Base-by-base conservation (phyloP, 1,139 yeast species). In the Pichia sp. region DNA sequence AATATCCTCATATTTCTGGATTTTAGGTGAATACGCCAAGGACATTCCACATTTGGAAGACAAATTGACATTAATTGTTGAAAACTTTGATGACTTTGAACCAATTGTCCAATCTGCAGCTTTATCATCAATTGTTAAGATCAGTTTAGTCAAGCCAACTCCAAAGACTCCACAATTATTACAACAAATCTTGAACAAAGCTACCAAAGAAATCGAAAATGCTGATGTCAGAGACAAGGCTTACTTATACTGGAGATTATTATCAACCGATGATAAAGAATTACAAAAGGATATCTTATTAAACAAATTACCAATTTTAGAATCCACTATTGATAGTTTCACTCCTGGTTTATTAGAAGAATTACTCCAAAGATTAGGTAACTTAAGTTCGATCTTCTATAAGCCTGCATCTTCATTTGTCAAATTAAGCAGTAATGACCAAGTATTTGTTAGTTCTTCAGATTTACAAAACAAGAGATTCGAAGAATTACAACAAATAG, bases 211-310 rank as follows among this genome's bases (percentile, higher is more conserved):
- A 50, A 78, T 90, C 50, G 95, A 89, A 58, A 90, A 90, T 64
- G 86, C 96, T 2, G 99, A 93, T 66, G 87, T 93, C 35, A 79
- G 98, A 60, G 99, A 93, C 67, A 81, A 93, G 68, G 97, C 97
- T 0, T 93, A 84, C 67, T 78, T 93, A 45, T 93, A 90, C 68
- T 93, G 98, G 98, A 81, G 99, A 63, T 72, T 94, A 50, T 72
- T 93, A 50, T 55, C 58, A 11, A 71, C 85, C 27, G 82, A 79
- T 47, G 66, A 77, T 8, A 59, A 66, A 4, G 63, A 67, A 15
- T 61, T 72, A 27, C 76, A 75, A 42, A 63, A 76, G 57, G 72
- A 76, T 46, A 74, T 86, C 40, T 71, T 85, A 24, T 67, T 84
- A 50, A 72, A 82, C 11, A 79, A 78, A 52, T 69, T 85, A 48